Evolutionary conservation across 208 protist species (phyloP).

Genomic region (Trypanosoma theileri): DNA sequence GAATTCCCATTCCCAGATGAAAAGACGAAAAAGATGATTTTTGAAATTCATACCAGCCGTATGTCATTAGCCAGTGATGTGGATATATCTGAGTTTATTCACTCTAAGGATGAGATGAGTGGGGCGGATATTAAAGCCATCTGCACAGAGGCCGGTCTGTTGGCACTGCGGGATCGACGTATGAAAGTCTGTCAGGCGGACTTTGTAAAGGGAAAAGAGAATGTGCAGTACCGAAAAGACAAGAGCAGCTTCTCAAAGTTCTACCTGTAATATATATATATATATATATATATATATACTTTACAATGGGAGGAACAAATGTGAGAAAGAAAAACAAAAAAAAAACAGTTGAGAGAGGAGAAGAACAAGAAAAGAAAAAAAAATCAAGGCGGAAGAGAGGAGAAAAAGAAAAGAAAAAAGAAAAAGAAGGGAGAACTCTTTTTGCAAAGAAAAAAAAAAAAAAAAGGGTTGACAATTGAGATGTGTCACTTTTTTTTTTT

Average conservation of each 20-base stretch:
- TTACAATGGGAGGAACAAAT: background rate
- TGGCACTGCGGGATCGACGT: conserved; percentile 98
- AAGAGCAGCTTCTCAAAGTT: conserved; percentile 97
- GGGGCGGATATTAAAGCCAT: conserved; percentile 99
- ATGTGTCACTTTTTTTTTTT: no score
- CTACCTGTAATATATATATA: conserved; percentile 90
- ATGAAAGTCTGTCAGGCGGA: conserved; percentile 99
- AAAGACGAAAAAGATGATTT: conserved; percentile 99
- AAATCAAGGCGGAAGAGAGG: no score
- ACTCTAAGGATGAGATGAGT: conserved; percentile 99
- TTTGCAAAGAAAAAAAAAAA: no score
- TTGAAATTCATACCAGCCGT: conserved; percentile 99
- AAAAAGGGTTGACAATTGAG: no score
- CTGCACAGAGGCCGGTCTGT: conserved; percentile 99
- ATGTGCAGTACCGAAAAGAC: conserved; percentile 99
- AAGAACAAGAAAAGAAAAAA: conserved; percentile 4
- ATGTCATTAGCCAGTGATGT: conserved; percentile 99
- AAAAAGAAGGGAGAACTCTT: background rate
- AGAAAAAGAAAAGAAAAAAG: background rate
- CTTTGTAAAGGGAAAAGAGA: conserved; percentile 99
- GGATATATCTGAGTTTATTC: conserved; percentile 99
- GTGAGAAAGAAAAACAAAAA: background rate
- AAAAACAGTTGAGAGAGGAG: background rate
- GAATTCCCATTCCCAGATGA: conserved; percentile 99
- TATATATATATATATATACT: background rate